Percentiles rank a stretch among this genome's conserved stretches.
Conservation (phyloP, 2,329 filamentous ascomycete genomes). For the Hansfordia pulvinata region DNA sequence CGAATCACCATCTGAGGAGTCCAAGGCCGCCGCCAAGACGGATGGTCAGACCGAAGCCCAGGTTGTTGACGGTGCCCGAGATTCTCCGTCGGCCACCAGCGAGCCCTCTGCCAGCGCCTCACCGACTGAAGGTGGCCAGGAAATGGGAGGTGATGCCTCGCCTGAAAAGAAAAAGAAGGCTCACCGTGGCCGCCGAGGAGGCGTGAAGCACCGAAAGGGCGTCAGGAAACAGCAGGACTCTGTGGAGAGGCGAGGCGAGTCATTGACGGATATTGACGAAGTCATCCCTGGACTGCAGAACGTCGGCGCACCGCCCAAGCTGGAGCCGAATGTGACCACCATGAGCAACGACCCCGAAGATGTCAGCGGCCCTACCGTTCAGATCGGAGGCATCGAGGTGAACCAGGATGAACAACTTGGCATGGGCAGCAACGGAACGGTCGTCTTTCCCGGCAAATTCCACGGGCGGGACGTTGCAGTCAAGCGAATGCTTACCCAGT, state of each 20-base stretch:
- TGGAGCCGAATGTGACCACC: constrained; percentile 50
- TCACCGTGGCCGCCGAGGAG: constrained; percentile 59
- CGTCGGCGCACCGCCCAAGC: constrained; percentile 34
- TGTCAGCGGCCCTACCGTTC: constrained; percentile 43
- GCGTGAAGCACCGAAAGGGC: constrained; percentile 52
- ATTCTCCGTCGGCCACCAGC: too few species aligned
- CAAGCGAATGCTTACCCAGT: constrained; percentile 92
- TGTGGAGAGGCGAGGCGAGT: constrained; percentile 33
- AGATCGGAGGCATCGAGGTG: constrained; percentile 51
- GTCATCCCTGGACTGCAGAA: constrained; percentile 52
- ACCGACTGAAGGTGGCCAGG: too few species aligned
- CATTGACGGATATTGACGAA: constrained; percentile 16
- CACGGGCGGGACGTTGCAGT: constrained; percentile 89
- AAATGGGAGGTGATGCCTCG: too few species aligned
- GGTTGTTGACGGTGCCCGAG: too few species aligned
- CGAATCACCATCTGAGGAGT: too few species aligned
- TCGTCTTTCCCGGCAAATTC: constrained; percentile 89
- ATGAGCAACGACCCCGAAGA: constrained; percentile 43
- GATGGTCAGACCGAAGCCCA: too few species aligned
- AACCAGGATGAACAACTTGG: constrained; percentile 50
- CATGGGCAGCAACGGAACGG: constrained; percentile 89
- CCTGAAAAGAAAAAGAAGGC: constrained; percentile 48
- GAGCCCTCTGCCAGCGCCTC: too few species aligned
- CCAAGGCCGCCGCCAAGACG: too few species aligned
- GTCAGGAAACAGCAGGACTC: constrained; percentile 36